Conservation (phyloP, 768 basidiomycete genomes). For the Amanita phalloides region DNA sequence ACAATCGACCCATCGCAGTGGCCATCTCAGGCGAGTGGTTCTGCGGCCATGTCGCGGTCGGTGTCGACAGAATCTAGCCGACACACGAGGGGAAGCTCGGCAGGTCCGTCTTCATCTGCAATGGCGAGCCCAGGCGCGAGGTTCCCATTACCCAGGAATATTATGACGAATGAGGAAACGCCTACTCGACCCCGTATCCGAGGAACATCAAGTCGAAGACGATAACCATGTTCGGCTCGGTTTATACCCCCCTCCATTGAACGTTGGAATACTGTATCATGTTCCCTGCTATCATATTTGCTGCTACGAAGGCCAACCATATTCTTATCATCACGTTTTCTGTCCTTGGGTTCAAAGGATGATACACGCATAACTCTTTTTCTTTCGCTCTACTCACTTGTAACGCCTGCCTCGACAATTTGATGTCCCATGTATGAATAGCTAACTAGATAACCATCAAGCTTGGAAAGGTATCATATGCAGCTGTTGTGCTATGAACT, state of each 20-base stretch:
- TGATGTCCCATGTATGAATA: conserved; percentile 1
- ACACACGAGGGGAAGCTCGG: conserved; percentile 2
- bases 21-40: conserved; percentile 13
- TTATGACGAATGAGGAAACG: conserved; percentile 33
- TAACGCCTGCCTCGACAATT: not conserved
- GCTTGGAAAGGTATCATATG: not conserved
- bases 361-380: not conserved
- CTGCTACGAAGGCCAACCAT: not conserved
- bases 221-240: conserved; percentile 18
- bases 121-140: conserved; percentile 16
- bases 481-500: not conserved
- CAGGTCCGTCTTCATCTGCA: not conserved
- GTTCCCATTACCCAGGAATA: conserved; percentile 15
- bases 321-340: not conserved
- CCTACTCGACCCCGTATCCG: conserved; percentile 53
- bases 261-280: not conserved
- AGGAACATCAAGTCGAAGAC: conserved; percentile 30
- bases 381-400: not conserved
- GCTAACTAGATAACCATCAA: not conserved
- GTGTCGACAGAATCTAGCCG: conserved; percentile 6
- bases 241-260: not conserved
- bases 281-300: not conserved
- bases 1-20: conserved; percentile 20
- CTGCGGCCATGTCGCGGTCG: conserved; percentile 5
- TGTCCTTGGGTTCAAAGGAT: not conserved